A percentile compares a stretch with the other conserved stretches of the same genome.
phyloP scores from a whole-genome alignment of 1,284 basidiomycete genomes.

The Rhodotorula sp. region DNA sequence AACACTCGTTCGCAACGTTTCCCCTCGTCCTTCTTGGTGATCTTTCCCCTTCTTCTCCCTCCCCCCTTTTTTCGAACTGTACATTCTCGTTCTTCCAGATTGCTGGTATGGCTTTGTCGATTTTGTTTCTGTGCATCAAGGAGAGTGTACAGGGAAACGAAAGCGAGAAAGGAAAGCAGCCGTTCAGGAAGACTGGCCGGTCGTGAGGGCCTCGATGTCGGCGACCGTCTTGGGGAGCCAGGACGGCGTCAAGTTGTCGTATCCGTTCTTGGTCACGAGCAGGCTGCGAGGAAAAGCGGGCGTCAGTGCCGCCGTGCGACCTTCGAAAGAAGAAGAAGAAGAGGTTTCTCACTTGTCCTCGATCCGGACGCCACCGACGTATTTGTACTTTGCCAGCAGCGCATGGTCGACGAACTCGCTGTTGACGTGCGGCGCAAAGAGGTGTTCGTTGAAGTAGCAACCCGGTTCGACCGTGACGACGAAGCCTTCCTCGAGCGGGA shows the following conservation, averaged over 20 bases:
- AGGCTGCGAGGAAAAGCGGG: slow-evolving; percentile 19
- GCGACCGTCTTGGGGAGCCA: slow-evolving; percentile 37
- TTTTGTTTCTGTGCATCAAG: background rate
- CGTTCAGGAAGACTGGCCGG: slow-evolving; percentile 8
- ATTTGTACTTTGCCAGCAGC: slow-evolving; percentile 67
- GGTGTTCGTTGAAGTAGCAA: slow-evolving; percentile 51
- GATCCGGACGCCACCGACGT: slow-evolving; percentile 81
- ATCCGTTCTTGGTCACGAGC: slow-evolving; percentile 42
- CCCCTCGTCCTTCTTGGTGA: background rate
- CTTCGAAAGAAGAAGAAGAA: background rate
- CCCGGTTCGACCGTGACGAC: slow-evolving; percentile 78
- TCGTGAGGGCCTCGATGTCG: slow-evolving; percentile 37
- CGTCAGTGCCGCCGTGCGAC: background rate
- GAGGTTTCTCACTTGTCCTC: slow-evolving; percentile 68
- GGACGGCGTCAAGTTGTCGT: slow-evolving; percentile 41
- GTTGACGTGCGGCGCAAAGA: slow-evolving; percentile 47
- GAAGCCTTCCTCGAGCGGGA: slow-evolving; percentile 59
- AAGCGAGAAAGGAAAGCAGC: background rate
- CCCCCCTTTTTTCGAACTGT: background rate
- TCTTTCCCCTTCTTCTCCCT: background rate
- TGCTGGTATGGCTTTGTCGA: background rate
- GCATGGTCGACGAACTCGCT: slow-evolving; percentile 69
- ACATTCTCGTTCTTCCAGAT: background rate
- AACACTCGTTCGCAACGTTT: too few relatives aligned
- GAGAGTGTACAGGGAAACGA: background rate